Evolutionary conservation across 805 yeast genomes (phyloP).

Genomic region (Lachancea quebecensis): DNA sequence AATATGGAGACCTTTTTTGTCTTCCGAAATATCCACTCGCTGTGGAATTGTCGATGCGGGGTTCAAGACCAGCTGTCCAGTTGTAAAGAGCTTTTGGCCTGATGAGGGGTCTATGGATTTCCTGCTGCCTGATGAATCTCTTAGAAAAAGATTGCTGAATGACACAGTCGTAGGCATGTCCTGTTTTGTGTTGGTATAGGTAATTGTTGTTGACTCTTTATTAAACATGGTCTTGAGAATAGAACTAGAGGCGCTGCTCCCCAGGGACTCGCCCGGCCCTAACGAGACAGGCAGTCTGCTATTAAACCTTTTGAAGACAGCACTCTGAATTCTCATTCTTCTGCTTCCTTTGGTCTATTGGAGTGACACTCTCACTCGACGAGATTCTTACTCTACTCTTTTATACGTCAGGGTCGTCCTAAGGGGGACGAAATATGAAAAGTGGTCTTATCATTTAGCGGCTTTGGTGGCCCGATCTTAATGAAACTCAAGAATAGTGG

Average conservation of each 20-base stretch:
- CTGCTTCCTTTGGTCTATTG: background rate
- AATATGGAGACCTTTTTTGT: constrained; percentile 35
- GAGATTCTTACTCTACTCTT: no score
- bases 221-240: constrained; percentile 9
- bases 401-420: background rate
- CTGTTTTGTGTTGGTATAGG: constrained; percentile 15
- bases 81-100: constrained; percentile 59
- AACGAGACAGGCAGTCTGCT: constrained; percentile 2
- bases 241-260: background rate
- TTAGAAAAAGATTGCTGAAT: constrained; percentile 48
- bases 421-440: background rate
- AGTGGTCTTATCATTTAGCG: background rate
- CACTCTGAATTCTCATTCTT: background rate
- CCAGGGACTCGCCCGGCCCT: constrained; percentile 8
- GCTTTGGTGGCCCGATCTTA: no score
- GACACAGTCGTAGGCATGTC: constrained; percentile 27
- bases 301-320: background rate
- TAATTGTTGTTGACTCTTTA: constrained; percentile 21
- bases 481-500: no score
- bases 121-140: constrained; percentile 53
- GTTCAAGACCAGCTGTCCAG: constrained; percentile 38
- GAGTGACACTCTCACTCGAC: no score
- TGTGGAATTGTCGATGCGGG: constrained; percentile 33
- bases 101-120: constrained; percentile 48
- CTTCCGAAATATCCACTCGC: constrained; percentile 30